Base-by-base conservation (phyloP, 352 stramenopile species). In the Pythium pectinolyticum region DNA sequence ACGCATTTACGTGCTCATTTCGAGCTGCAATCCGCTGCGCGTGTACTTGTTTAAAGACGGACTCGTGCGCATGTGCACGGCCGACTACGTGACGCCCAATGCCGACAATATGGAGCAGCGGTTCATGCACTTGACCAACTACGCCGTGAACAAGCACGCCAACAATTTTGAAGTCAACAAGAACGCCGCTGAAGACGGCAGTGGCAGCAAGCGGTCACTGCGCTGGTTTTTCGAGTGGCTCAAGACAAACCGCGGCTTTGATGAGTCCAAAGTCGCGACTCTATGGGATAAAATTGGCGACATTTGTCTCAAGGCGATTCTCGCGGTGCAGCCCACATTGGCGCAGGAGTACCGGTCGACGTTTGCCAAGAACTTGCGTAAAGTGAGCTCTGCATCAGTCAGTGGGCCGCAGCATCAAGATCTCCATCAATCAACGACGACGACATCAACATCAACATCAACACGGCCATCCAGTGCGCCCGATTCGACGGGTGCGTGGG, bases 121-220 rank as follows among this genome's bases (percentile, higher is more conserved):
- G n/a, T 95, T 92, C 69, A 96, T 97, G 88, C 90, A 97, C 60
- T 57, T 97, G 34, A 97, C 90, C 47, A 97, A 97, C 60, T 97
- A 97, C 57, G 86, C 90, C 9, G 90, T 97, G 34, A 97, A 97
- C 67, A 97, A 97, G 59, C 81, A 84, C 70, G 82, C 75, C 7
- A 89, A 88, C 62, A 94, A 96, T 53, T 96, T 94, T 66, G 84
- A 92, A 59, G 51, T 80, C 15, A 93, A 96, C 66, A 89, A 91
- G 41, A 75, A 87, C 49, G 75, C 68, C 20, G 64, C 32, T 1
- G 65, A 77, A 5, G 84, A 92, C 37, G 86, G 80, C 22, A 82
- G 72, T 49, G 88, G 86, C 19, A 96, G 82, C 68, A 97, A 97
- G 53, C 80, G 90, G 8, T 93, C 84, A 34, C 74, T 97, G 30